phyloP scores from a whole-genome alignment of 768 basidiomycete genomes.

The Tylopilus plumbeoviolaceoides region DNA sequence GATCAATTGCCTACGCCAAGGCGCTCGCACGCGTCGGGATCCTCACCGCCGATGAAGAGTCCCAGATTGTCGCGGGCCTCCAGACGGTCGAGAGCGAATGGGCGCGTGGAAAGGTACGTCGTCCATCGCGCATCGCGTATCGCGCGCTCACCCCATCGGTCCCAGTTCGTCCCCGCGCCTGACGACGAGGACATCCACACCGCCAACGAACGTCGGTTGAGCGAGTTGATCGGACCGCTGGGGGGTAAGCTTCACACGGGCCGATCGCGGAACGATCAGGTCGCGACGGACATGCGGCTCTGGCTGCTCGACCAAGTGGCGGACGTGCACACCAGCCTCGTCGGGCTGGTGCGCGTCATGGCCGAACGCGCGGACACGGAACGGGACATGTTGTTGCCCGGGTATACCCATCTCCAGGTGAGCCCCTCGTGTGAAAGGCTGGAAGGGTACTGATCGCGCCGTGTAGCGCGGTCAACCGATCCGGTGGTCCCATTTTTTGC shows the following conservation, averaged over 20 bases:
- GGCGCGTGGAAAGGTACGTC: slow-evolving; percentile 61
- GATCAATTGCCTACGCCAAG: slow-evolving; percentile 95
- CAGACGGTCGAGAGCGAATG: slow-evolving; percentile 78
- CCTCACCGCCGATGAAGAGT: slow-evolving; percentile 71
- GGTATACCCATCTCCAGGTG: slow-evolving; percentile 97
- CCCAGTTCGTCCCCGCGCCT: slow-evolving; percentile 68
- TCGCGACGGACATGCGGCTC: slow-evolving; percentile 95
- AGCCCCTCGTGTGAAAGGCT: slow-evolving; percentile 1
- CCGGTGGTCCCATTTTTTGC: slow-evolving; percentile 95
- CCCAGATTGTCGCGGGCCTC: slow-evolving; percentile 70
- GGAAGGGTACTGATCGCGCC: background rate
- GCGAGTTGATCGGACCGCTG: slow-evolving; percentile 87
- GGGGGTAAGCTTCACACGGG: slow-evolving; percentile 98
- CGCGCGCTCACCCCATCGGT: background rate
- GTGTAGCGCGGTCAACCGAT: slow-evolving; percentile 93
- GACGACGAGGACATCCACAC: slow-evolving; percentile 99
- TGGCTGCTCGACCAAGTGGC: slow-evolving; percentile 85
- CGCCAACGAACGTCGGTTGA: slow-evolving; percentile 92
- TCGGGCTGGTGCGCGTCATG: slow-evolving; percentile 81
- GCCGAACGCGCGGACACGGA: slow-evolving; percentile 92
- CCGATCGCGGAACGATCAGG: slow-evolving; percentile 95
- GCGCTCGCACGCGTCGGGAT: slow-evolving; percentile 79
- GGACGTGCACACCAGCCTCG: slow-evolving; percentile 63
- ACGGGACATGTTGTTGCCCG: slow-evolving; percentile 85
- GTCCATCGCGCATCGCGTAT: too few relatives aligned